These are phyloP conservation scores for Neurospora sp. DNA, from an alignment of 495 filamentous ascomycete genomes.

Conservation along the genomic window DNA sequence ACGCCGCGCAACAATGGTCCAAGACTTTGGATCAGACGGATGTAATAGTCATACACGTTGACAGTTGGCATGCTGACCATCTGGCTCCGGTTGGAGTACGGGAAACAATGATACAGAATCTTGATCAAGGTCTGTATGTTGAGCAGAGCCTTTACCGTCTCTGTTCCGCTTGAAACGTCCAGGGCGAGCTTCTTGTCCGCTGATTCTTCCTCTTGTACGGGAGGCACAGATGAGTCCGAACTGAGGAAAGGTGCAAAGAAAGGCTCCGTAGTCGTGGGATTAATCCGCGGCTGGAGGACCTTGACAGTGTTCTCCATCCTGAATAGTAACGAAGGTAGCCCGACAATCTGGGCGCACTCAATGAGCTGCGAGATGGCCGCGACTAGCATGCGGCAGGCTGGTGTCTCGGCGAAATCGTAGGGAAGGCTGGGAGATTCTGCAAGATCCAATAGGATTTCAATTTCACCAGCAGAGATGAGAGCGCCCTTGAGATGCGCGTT, in stretches of 20 bases:
- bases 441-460: constrained; percentile 77
- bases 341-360: constrained; percentile 72
- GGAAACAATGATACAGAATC: constrained; percentile 63
- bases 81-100: constrained; percentile 41
- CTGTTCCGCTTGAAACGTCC: constrained; percentile 52
- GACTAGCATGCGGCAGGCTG: constrained; percentile 53
- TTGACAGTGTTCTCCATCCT: constrained; percentile 60
- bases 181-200: constrained; percentile 3
- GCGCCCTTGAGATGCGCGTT: constrained; percentile 64
- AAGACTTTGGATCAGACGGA: constrained; percentile 54
- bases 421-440: constrained; percentile 68
- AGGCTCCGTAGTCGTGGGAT: constrained; percentile 20
- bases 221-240: constrained; percentile 18
- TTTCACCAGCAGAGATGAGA: constrained; percentile 69
- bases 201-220: not conserved
- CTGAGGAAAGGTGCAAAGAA: constrained; percentile 54
- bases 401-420: constrained; percentile 59
- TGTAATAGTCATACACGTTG: constrained; percentile 73
- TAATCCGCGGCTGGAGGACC: constrained; percentile 53
- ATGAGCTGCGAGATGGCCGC: constrained; percentile 69
- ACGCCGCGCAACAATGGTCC: constrained; percentile 68
- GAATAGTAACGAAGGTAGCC: constrained; percentile 68
- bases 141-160: constrained; percentile 64
- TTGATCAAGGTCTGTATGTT: constrained; percentile 62
- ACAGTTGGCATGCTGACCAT: constrained; percentile 50